Evolutionary conservation across 176 grass and related monocot genomes (phyloP).

Genomic region (Otatea glauca): DNA sequence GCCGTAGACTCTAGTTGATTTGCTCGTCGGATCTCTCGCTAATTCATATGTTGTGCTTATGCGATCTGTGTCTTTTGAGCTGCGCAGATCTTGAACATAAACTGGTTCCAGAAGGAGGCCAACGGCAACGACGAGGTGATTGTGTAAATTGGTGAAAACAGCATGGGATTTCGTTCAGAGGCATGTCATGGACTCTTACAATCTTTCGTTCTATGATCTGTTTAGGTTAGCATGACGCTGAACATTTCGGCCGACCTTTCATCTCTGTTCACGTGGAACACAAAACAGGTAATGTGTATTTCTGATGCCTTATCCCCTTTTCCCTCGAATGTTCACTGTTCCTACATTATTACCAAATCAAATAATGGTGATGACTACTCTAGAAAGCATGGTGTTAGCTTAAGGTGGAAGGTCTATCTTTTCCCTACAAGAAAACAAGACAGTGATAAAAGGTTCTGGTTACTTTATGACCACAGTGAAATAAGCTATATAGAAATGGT

Average conservation of each 20-base stretch:
- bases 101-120: constrained; percentile 99
- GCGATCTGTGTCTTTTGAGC: neutral
- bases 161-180: neutral
- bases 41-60: constrained; percentile 18
- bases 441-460: neutral
- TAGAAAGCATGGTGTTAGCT: neutral
- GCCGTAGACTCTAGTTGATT: neutral
- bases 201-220: neutral
- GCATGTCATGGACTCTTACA: neutral
- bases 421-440: neutral
- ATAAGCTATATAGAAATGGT: neutral
- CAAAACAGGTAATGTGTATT: constrained; percentile 78
- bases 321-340: neutral
- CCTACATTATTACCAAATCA: neutral
- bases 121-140: constrained; percentile 95
- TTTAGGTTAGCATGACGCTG: constrained; percentile 92
- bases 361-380: neutral
- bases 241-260: constrained; percentile 95
- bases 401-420: neutral
- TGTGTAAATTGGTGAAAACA: neutral
- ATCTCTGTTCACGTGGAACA: constrained; percentile 97
- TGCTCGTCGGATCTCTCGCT: neutral
- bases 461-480: neutral
- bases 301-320: neutral
- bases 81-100: constrained; percentile 84